Percentiles rank a stretch among this genome's conserved stretches.
These are phyloP conservation scores for Suaeda aralocaspica DNA, from an alignment of 148 eudicot species.

Conservation along the genomic window DNA sequence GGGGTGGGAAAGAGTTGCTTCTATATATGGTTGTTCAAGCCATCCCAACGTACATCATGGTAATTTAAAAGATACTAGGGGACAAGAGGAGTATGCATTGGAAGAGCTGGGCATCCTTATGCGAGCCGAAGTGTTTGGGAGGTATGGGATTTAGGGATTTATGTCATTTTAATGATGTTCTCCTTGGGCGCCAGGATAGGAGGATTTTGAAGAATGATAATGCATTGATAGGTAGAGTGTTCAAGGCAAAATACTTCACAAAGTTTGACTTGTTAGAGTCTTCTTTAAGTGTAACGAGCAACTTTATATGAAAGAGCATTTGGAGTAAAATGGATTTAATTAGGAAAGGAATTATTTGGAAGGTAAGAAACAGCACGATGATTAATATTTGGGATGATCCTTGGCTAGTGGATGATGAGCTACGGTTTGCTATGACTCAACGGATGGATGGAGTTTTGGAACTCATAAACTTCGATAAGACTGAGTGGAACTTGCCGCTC, in stretches of 20 bases:
- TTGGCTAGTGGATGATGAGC: not conserved
- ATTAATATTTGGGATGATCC: not conserved
- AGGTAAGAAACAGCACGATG: not conserved
- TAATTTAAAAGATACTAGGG: not conserved
- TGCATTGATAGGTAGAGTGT: no score
- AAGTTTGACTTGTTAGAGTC: not conserved
- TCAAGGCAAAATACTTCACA: no score
- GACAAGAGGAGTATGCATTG: not conserved
- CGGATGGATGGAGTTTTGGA: not conserved
- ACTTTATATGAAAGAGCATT: not conserved
- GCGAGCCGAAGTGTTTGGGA: not conserved
- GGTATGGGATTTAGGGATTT: not conserved
- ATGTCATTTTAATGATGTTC: not conserved
- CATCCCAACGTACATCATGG: not conserved
- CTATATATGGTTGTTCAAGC: no score
- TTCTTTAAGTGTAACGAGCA: not conserved
- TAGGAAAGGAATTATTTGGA: not conserved
- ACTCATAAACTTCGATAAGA: not conserved
- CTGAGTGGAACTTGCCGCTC: not conserved
- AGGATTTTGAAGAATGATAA: not conserved
- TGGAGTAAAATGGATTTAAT: not conserved
- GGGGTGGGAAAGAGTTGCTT: not conserved
- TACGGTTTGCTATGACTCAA: no score
- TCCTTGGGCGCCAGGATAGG: not conserved
- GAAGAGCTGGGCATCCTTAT: not conserved